Evolutionary conservation across 2,329 filamentous ascomycete genomes (phyloP), one percentile per base, ranked within the genome.

Genomic region (Hyphodiscus sp.): DNA sequence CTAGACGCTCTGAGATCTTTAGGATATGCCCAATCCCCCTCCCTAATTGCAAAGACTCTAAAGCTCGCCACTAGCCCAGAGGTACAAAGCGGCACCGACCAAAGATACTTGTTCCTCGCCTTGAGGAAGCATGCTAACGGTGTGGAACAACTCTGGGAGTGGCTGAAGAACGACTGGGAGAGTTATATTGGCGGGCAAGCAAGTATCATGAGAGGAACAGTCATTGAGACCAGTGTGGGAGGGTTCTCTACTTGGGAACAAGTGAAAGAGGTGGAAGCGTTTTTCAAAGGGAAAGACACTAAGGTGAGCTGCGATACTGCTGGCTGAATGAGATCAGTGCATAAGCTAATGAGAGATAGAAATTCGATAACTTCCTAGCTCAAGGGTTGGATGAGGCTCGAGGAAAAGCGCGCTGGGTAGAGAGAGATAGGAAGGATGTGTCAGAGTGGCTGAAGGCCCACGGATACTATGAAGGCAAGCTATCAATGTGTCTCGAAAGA

Each of bases 371-470:
- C 7, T 20, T 50, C 9, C 42, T 54, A 16, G 52, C 50, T 33
- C 42, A 48, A 26, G 42, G 45, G 23, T 49, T 59, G 15, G 55
- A 61, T 42, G 49, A 20, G 20, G 47, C 59, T 15, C 42, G 45
- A 38, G 52, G 47, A 4, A 57, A 50, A 41, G 48, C 44, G 7
- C 20, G 13, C 4, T 61, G 57, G 57, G 20, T 56, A 20, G 58
- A 61, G 30, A 45, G 55, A 42, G 59, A 61, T 43, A 38, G 30
- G 29, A 51, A 56, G 18, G 54, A 60, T 51, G 23, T 61, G 6
- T 42, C 43, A 23, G 30, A 42, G 6, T 61, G 59, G 59, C 46
- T 58, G 44, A 53, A 46, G 29, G 33, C 19, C n/a, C 49, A 59
- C 50, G 54, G 58, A 45, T 47, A 45, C 23, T 45, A 45, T 45